Percentiles rank a stretch among this genome's conserved stretches.
Conservation (phyloP, 495 filamentous ascomycete genomes). For the Aspergillus nanangensis region DNA sequence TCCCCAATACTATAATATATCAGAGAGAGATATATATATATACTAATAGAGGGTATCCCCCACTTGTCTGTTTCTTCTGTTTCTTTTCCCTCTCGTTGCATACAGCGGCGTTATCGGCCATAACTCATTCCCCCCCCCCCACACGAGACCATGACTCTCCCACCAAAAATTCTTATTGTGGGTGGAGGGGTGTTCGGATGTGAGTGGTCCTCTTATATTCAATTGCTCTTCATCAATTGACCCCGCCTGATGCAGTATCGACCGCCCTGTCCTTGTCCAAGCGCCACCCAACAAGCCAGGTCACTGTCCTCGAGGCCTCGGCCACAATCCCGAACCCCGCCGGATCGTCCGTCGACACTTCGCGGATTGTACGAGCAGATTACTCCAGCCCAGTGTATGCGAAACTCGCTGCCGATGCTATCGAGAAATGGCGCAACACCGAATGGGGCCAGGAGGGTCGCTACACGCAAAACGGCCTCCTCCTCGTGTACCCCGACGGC, state of each 20-base stretch:
- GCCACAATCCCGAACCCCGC: slow-evolving; percentile 65
- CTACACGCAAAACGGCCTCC: slow-evolving; percentile 72
- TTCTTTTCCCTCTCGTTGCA: not conserved
- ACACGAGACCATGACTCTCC: slow-evolving; percentile 33
- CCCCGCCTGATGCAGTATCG: slow-evolving; percentile 37
- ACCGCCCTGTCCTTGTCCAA: slow-evolving; percentile 63
- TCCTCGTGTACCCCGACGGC: slow-evolving; percentile 56
- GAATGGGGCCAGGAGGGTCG: slow-evolving; percentile 59
- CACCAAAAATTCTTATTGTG: slow-evolving; percentile 62
- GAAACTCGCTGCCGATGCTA: slow-evolving; percentile 61
- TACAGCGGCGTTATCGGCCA: not conserved
- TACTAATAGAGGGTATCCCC: too few relatives aligned
- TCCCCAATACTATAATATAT: too few relatives aligned
- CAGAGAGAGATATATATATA: too few relatives aligned
- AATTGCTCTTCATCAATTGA: not conserved
- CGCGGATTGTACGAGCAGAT: slow-evolving; percentile 77
- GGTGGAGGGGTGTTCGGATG: slow-evolving; percentile 76
- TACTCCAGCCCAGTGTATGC: slow-evolving; percentile 73
- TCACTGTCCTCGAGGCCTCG: slow-evolving; percentile 67
- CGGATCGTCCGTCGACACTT: slow-evolving; percentile 68
- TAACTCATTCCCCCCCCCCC: not conserved
- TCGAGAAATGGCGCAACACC: slow-evolving; percentile 64
- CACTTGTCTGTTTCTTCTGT: not conserved
- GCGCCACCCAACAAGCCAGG: slow-evolving; percentile 47
- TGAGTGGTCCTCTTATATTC: slow-evolving; percentile 22